Base-by-base conservation (phyloP, 768 basidiomycete genomes). In the Tricholoma terreum region DNA sequence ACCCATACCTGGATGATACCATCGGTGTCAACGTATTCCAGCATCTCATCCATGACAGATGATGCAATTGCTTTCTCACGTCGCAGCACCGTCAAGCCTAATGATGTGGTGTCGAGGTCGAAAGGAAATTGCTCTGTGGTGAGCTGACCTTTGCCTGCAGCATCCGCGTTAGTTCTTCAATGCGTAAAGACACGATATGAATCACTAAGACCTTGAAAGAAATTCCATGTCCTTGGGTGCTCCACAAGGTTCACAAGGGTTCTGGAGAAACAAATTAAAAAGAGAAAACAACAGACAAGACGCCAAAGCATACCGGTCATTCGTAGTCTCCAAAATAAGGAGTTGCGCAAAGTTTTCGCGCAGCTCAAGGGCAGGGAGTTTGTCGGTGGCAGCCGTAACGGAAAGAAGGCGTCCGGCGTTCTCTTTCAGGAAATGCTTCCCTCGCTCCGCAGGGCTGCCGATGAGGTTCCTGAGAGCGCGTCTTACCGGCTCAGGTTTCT, bases 331-430 rank as follows among this genome's bases (percentile, higher is more conserved):
- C 12, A 83, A 67, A 38, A 85, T 81, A 6, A 86, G 70, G 6
- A 86, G 74, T 59, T 85, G 83, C 4, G 83, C 76, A 56, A 84
- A 84, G 61, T 85, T 84, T 64, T 85, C 83, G 30, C 71, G 60
- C 19, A 83, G 61, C 15, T 69, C 61, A 1, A 75, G 61, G 21
- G 79, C 77, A 12, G 58, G 51, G 17, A 65, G 55, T 49, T 67
- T 65, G 8, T 63, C 60, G 15, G 63, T 71, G 17, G 55, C 66
- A 35, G 75, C 71, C 0, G 82, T 84, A 12, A 78, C 70, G 1
- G 84, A 84, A 31, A 74, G 58, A 17, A 80, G 69, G 22, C 65
- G 62, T 8, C 76, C 71, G 2, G 79, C 78, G 54, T 81, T 72
- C 7, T 50, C 57, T 6, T 62, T 61, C 21, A 85, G 67, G 62